Base-by-base conservation (phyloP, 2,329 filamentous ascomycete genomes). In the Xylariaceae sp. region DNA sequence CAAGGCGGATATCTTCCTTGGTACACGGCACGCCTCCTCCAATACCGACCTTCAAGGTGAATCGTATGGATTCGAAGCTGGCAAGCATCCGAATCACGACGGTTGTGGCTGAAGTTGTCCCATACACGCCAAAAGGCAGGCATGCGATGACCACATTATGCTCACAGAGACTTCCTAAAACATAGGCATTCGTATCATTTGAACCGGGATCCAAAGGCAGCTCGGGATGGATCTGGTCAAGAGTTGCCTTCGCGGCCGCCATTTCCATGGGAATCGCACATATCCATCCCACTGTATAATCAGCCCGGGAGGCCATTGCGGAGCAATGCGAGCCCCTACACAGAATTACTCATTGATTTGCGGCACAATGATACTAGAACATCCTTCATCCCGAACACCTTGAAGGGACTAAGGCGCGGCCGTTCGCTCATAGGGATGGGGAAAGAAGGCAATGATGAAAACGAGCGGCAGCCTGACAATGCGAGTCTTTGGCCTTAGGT, bases 41-140 rank as follows among this genome's bases (percentile, higher is more conserved):
- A 36, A 75, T 69, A 17, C 72, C 72, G 0, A 76, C 71, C 62
- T 75, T 65, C 2, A 76, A 58, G 3, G 65, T 65, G 39, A 74
- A 61, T 18, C 55, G 60, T 31, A 72, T 67, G 30, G 48, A 51
- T 14, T 56, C 51, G 49, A 71, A 72, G 9, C 58, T 64, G 5
- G 53, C 45, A 17, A 47, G 48, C 58, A 70, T 64, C 30, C 62
- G 53, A n/a, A 49, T 61, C 3, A 63, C 64, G 1, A 66, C 64
- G 5, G 55, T 56, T 5, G 68, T 65, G 1, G 68, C 65, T 4
- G 64, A 48, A 39, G 49, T 65, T n/a, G 49, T 69, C 10, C 70
- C 70, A 39, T 62, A 63, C 18, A 51, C 49, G 17, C 67, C 62
- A 27, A 58, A 15, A 35, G 54, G 44, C 39, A 53, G 41, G 33